Conservation (phyloP, 2,329 filamentous ascomycete species). For the Paraphaeosphaeria minitans region DNA sequence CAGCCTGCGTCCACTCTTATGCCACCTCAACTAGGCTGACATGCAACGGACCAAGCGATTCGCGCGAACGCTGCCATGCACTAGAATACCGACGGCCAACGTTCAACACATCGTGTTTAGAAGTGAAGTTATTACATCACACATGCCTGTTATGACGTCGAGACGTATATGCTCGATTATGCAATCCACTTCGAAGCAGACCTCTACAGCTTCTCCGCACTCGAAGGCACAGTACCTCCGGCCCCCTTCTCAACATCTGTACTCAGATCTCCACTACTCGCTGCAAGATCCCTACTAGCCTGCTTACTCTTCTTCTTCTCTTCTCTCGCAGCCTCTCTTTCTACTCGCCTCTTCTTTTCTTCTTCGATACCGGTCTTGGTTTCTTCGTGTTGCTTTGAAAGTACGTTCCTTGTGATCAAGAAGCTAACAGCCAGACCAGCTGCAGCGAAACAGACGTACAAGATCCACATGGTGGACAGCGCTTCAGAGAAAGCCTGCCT, state of each 20-base stretch:
- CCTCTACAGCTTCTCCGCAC: not conserved
- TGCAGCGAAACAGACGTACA: constrained; percentile 51
- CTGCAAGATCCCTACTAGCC: constrained; percentile 32
- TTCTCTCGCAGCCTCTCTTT: constrained; percentile 40
- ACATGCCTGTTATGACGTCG: not conserved
- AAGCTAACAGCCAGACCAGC: constrained; percentile 47
- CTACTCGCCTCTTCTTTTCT: constrained; percentile 46
- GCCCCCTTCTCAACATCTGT: constrained; percentile 21
- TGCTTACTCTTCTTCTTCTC: constrained; percentile 34
- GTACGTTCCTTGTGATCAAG: constrained; percentile 50
- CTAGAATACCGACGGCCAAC: not conserved
- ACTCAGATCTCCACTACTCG: constrained; percentile 25
- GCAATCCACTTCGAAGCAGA: not conserved
- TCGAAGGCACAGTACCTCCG: not conserved
- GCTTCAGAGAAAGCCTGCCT: constrained; percentile 51
- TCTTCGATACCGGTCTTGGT: constrained; percentile 56
- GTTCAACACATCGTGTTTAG: not conserved
- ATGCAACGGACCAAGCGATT: not conserved
- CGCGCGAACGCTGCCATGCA: not conserved
- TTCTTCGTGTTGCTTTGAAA: constrained; percentile 53
- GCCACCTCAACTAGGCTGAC: not conserved
- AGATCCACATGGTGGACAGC: constrained; percentile 56
- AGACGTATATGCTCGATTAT: not conserved
- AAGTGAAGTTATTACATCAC: not conserved
- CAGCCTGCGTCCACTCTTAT: not conserved